Percentiles rank a stretch among this genome's conserved stretches.
Conservation (phyloP, 164 flowering plant genomes). For the Aristolochia contorta region DNA sequence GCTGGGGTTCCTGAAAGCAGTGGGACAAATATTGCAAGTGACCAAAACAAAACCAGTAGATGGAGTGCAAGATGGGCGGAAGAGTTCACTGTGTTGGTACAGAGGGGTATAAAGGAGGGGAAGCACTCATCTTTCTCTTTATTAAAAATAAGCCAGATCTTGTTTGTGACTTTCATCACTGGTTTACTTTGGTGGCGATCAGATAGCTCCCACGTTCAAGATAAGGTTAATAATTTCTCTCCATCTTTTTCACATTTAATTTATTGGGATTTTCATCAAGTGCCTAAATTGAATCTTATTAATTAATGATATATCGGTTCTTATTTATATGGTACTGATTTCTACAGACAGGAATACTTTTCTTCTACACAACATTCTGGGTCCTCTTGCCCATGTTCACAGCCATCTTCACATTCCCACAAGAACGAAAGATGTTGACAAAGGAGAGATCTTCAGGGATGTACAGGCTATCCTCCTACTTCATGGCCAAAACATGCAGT, state of each 20-base stretch:
- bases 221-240: conserved; percentile 1
- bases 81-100: conserved; percentile 43
- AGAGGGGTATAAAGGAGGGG: conserved; percentile 48
- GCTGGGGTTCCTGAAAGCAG: not conserved
- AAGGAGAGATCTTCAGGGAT: conserved; percentile 68
- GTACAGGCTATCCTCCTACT: conserved; percentile 75
- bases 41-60: conserved; percentile 10
- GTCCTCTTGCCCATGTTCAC: conserved; percentile 20
- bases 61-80: conserved; percentile 66
- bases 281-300: not conserved
- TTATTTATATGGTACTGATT: too few relatives aligned
- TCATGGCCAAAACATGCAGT: conserved; percentile 39
- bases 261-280: not conserved
- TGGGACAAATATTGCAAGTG: not conserved
- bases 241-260: conserved; percentile 9
- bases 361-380: conserved; percentile 8
- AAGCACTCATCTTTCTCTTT: conserved; percentile 38
- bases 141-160: conserved; percentile 32
- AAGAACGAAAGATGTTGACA: conserved; percentile 48
- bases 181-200: conserved; percentile 5
- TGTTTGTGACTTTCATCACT: conserved; percentile 20
- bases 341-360: conserved; percentile 20
- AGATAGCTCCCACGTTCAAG: conserved; percentile 30
- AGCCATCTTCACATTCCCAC: conserved; percentile 74
- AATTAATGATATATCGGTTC: not conserved